Evolutionary conservation across 108 stramenopile species (phyloP), one percentile per base, ranked within the genome.

Genomic region (Ochromonas danica): DNA sequence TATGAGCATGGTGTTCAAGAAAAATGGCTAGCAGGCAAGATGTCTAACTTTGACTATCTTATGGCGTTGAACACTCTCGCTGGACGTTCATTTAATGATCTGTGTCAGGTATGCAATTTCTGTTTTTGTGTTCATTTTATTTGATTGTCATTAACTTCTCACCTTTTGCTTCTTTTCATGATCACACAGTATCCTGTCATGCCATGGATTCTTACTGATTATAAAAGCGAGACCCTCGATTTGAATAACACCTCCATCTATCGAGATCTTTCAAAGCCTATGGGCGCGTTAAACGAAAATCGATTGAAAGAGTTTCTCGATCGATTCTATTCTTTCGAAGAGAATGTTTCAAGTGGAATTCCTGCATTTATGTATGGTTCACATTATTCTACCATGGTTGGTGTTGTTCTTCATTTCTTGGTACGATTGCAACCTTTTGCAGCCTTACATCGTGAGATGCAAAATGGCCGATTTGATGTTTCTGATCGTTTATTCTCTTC

Each of bases 141-240:
- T 22, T 35, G 35, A 2, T 40, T 75, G 17, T 6, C 6, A 14
- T 75, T 75, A 35, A 92, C 61, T 96, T 91, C 81, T 95, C 96
- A 84, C 96, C 97, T 79, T 39, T 39, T 6, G 17, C 22, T 39
- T 70, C 90, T 95, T n/a, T 93, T 93, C 65, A 97, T n/a, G n/a
- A n/a, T n/a, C n/a, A n/a, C n/a, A n/a, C n/a, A 99, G 83, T 99
- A 99, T 78, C 98, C 98, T 14, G 95, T 99, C 39, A 90, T 99
- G 65, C 98, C 98, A 0, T 99, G 98, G 98, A 95, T 98, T 28
- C 82, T 99, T 0, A 86, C 92, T 17, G 94, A 98, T 80, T 99
- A 95, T 88, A 82, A 82, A 1, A 92, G 91, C 0, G 83, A 89
- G 61, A 91, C 91, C 79, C 87, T 97, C 0, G 93, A 99, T 84